Base-by-base conservation (phyloP, 2,329 filamentous ascomycete species). In the Aspergillus puulaauensis region DNA sequence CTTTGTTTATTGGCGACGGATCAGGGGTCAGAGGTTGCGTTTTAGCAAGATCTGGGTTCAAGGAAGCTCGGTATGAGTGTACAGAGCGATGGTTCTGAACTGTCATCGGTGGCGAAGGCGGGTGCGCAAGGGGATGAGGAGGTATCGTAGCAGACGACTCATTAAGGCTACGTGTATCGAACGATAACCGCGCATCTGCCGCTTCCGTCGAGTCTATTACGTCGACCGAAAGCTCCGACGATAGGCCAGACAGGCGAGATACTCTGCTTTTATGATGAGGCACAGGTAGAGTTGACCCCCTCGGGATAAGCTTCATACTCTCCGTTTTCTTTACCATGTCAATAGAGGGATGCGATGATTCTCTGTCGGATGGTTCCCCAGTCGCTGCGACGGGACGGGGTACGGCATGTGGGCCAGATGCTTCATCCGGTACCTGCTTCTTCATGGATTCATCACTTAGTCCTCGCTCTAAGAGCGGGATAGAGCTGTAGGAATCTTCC, bases 401-500 rank as follows among this genome's bases (percentile, higher is more conserved):
- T 21, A 17, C 73, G 47, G 70, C 68, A 35, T 68, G 64, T 14
- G 63, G 39, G 11, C 55, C 68, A 47, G 71, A 64, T 31, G 58
- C 54, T 31, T 61, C 55, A n/a, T 49, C 12, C 60, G 59, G 43
- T 21, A 69, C 69, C 6, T 77, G 77, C n/a, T 76, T 78, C 59
- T 77, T 79, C 78, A 82, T 81, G 2, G 79, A 79, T 15, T 81
- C 77, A 49, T 81, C 72, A 33, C 69, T 72, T 47, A 78, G 61
- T 6, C 83, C 89, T 50, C 89, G 84, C 60, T 93, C 88, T 12
- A 96, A 81, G 7, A 95, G 80, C 4, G 91, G 90, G 35, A 88
- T 86, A 0, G 90, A 93, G 40, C 85, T 88, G 69, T 91, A 92
- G 0, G 90, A 93, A 50, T 88, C 86, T 27, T 85, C 82, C 0